Conservation (phyloP, 768 basidiomycete genomes). For the Crucibulum laeve region DNA sequence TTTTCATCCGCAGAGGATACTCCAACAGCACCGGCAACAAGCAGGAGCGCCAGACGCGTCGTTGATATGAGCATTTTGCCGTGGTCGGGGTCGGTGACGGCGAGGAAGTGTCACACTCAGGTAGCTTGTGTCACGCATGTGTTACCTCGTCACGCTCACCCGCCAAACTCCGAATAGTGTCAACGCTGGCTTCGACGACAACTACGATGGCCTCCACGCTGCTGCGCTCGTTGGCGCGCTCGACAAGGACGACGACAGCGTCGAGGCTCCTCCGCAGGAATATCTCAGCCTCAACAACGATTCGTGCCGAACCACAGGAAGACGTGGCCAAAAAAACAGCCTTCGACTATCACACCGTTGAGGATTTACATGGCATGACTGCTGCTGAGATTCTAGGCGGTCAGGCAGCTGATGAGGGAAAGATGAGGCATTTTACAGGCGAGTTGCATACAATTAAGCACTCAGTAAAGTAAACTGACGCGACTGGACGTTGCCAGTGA, state of each 20-base stretch:
- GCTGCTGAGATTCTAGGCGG: conserved; percentile 81
- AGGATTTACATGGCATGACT: conserved; percentile 78
- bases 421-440: conserved; percentile 95
- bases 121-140: conserved; percentile 18
- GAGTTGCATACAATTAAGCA: too few relatives aligned
- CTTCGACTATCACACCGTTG: conserved; percentile 70
- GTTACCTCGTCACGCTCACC: conserved; percentile 19
- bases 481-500: neutral
- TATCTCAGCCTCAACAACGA: conserved; percentile 30
- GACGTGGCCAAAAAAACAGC: conserved; percentile 36
- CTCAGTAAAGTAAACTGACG: too few relatives aligned
- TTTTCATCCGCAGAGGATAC: conserved; percentile 36
- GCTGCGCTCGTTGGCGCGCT: conserved; percentile 57
- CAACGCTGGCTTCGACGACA: conserved; percentile 19
- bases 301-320: conserved; percentile 21
- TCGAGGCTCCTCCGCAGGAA: conserved; percentile 26
- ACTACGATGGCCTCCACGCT: conserved; percentile 61
- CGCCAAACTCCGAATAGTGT: conserved; percentile 31
- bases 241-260: conserved; percentile 25
- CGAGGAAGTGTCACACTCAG: conserved; percentile 9
- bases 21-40: conserved; percentile 1
- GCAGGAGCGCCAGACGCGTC: neutral
- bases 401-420: conserved; percentile 65
- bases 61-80: neutral
- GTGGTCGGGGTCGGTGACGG: too few relatives aligned